phyloP scores from a whole-genome alignment of 768 basidiomycete genomes.

The Panaeolus papilionaceus region DNA sequence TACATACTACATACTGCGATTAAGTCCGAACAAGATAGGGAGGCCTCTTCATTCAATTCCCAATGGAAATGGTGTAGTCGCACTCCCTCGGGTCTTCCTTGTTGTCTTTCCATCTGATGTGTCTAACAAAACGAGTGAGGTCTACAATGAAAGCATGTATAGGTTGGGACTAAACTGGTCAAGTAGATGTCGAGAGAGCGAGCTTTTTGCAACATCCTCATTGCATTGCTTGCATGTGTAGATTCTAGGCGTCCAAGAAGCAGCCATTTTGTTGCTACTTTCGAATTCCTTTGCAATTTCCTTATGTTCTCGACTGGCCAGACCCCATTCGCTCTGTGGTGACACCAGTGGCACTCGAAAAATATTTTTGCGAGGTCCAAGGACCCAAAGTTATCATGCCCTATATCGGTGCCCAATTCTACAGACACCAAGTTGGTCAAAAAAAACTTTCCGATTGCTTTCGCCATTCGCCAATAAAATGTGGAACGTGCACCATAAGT shows the following conservation, averaged over 20 bases:
- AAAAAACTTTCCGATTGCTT: neutral
- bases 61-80: neutral
- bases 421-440: neutral
- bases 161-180: neutral
- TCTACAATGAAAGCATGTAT: neutral
- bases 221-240: neutral
- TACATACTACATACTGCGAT: too few species aligned
- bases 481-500: neutral
- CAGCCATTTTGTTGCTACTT: neutral
- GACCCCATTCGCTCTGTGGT: neutral
- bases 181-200: neutral
- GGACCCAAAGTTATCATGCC: neutral
- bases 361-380: neutral
- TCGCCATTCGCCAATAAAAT: neutral
- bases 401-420: neutral
- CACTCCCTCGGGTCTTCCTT: neutral
- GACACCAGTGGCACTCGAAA: neutral
- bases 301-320: neutral
- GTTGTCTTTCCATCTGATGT: neutral
- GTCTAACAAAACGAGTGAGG: neutral
- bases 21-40: neutral
- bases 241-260: neutral
- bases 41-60: neutral
- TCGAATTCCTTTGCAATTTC: neutral
- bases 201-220: neutral